phyloP scores from a whole-genome alignment of 108 stramenopile species.

The Discostella pseudostelligera region DNA sequence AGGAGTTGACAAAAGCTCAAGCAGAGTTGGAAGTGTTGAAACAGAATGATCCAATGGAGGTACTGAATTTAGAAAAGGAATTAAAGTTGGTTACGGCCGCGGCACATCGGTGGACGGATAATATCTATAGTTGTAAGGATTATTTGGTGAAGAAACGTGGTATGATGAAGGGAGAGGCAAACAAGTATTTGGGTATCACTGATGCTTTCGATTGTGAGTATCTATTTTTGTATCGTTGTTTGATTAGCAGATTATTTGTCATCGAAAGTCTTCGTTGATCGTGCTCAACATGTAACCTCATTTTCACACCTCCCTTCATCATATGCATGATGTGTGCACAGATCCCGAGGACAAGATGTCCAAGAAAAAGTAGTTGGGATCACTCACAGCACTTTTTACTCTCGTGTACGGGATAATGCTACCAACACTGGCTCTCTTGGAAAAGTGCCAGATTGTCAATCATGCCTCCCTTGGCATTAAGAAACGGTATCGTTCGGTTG shows the following conservation, averaged over 20 bases:
- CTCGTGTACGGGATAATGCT: too few relatives aligned
- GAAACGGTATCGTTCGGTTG: neutral
- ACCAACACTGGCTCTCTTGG: neutral
- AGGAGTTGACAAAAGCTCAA: constrained; percentile 31
- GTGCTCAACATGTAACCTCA: too few relatives aligned
- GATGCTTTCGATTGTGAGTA: constrained; percentile 73
- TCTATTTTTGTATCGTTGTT: too few relatives aligned
- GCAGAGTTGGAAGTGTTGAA: constrained; percentile 65
- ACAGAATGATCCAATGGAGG: constrained; percentile 89
- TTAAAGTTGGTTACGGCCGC: constrained; percentile 64
- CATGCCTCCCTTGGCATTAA: too few relatives aligned
- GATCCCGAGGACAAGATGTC: constrained; percentile 13
- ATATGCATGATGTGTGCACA: neutral
- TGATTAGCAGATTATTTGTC: too few relatives aligned
- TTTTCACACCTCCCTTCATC: neutral
- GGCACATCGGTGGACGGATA: constrained; percentile 93
- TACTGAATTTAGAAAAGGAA: constrained; percentile 79
- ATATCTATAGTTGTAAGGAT: constrained; percentile 77
- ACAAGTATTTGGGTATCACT: constrained; percentile 60
- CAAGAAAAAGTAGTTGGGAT: neutral
- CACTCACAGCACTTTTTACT: too few relatives aligned
- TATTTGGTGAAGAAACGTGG: constrained; percentile 92
- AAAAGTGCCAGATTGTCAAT: neutral
- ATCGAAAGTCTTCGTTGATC: neutral
- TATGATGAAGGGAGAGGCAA: constrained; percentile 82